These are phyloP conservation scores for Stagonosporopsis vannaccii DNA, from an alignment of 2,329 filamentous ascomycete genomes.

Conservation along the genomic window DNA sequence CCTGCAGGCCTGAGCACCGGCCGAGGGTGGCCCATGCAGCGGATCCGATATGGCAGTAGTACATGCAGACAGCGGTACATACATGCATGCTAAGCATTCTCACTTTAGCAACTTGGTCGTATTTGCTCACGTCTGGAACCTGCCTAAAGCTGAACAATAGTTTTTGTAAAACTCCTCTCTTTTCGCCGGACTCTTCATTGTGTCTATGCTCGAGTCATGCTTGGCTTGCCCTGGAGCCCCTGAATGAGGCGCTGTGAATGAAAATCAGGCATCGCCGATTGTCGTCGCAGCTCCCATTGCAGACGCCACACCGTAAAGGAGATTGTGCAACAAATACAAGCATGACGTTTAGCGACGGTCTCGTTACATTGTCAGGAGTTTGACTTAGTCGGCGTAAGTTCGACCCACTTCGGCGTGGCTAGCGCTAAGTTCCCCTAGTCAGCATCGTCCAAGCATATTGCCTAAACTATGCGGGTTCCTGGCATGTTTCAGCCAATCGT, in stretches of 20 bases:
- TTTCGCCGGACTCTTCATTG: neutral
- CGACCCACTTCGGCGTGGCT: conserved; percentile 5
- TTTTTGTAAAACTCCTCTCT: neutral
- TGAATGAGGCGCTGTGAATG: neutral
- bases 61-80: conserved; percentile 9
- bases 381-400: neutral
- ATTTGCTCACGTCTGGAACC: conserved; percentile 4
- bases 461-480: conserved; percentile 12
- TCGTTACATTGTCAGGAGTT: conserved; percentile 7
- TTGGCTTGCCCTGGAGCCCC: conserved; percentile 2
- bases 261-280: neutral
- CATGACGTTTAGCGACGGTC: conserved; percentile 2
- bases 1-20: conserved; percentile 8
- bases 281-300: neutral
- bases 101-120: conserved; percentile 2
- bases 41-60: conserved; percentile 10
- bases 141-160: neutral
- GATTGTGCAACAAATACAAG: neutral
- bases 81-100: conserved; percentile 6
- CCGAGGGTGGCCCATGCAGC: conserved; percentile 5
- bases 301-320: conserved; percentile 13
- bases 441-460: neutral
- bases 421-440: conserved; percentile 6
- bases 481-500: conserved; percentile 19
- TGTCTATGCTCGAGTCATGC: conserved; percentile 7